A percentile compares a stretch with the other conserved stretches of the same genome.
Conservation (phyloP, 257 asterid species). For the Agastache rugosa region DNA sequence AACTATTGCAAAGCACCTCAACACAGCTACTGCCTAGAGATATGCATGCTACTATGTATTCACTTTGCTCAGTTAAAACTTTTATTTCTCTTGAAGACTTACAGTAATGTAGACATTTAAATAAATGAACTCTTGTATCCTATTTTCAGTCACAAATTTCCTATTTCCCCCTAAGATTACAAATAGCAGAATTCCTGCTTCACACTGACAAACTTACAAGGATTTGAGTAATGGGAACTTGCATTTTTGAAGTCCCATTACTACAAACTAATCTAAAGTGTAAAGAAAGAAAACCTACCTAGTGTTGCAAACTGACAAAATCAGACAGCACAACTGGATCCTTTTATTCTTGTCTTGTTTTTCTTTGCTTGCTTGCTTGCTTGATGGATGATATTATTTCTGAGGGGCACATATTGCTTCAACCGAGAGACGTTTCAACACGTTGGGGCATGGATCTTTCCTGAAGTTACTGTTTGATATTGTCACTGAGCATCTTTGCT, state of each 20-base stretch:
- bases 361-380: slow-evolving; percentile 30
- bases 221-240: slow-evolving; percentile 23
- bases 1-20: slow-evolving; percentile 61
- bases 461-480: slow-evolving; percentile 76
- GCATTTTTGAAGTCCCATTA: slow-evolving; percentile 7
- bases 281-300: slow-evolving; percentile 34
- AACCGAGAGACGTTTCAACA: slow-evolving; percentile 71
- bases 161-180: background rate
- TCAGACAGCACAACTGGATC: background rate
- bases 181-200: slow-evolving; percentile 13
- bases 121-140: slow-evolving; percentile 22
- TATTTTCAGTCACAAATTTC: slow-evolving; percentile 11
- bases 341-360: slow-evolving; percentile 9
- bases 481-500: slow-evolving; percentile 71
- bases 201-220: slow-evolving; percentile 31
- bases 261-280: slow-evolving; percentile 29
- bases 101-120: slow-evolving; percentile 29
- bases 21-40: slow-evolving; percentile 40
- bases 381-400: slow-evolving; percentile 32
- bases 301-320: background rate
- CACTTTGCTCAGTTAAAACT: slow-evolving; percentile 12
- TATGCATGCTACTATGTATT: background rate
- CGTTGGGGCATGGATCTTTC: slow-evolving; percentile 83
- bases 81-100: slow-evolving; percentile 23
- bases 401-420: slow-evolving; percentile 75